A percentile compares a stretch with the other conserved stretches of the same genome.
phyloP scores from a whole-genome alignment of 2,329 filamentous ascomycete genomes.

The Cladosporium sp. region DNA sequence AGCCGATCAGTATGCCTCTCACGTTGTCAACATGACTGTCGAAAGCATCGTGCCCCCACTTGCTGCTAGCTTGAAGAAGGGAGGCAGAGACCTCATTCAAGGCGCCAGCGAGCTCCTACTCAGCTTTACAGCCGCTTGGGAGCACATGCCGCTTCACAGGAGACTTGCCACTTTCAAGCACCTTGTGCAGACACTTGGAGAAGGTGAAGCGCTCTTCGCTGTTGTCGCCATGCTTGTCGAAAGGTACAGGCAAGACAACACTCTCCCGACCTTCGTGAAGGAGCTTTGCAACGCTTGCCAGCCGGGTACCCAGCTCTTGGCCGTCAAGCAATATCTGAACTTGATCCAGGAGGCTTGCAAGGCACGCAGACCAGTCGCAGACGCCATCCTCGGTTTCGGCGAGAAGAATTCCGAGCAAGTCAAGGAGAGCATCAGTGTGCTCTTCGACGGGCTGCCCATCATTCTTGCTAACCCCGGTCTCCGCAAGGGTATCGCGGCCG shows the following conservation, averaged over 20 bases:
- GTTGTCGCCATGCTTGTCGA: slow-evolving; percentile 87
- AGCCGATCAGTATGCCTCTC: slow-evolving; percentile 93
- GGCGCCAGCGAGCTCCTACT: slow-evolving; percentile 86
- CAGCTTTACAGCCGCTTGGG: slow-evolving; percentile 93
- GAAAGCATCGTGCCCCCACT: slow-evolving; percentile 89
- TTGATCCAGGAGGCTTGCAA: slow-evolving; percentile 72
- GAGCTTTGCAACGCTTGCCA: slow-evolving; percentile 70
- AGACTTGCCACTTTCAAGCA: slow-evolving; percentile 79
- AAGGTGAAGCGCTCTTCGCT: slow-evolving; percentile 82
- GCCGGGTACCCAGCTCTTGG: slow-evolving; percentile 66
- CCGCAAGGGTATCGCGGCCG: slow-evolving; percentile 24
- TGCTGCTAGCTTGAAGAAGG: slow-evolving; percentile 75
- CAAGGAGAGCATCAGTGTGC: slow-evolving; percentile 33
- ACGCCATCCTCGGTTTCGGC: slow-evolving; percentile 63
- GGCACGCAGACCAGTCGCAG: slow-evolving; percentile 69
- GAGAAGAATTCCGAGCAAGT: slow-evolving; percentile 38
- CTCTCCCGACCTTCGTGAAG: slow-evolving; percentile 68
- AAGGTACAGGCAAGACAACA: slow-evolving; percentile 73
- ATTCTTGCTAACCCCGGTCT: slow-evolving; percentile 26
- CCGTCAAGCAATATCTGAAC: slow-evolving; percentile 71
- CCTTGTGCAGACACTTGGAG: slow-evolving; percentile 77
- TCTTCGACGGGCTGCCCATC: slow-evolving; percentile 37
- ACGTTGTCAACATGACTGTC: slow-evolving; percentile 91
- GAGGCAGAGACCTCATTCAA: slow-evolving; percentile 71
- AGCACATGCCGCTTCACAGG: slow-evolving; percentile 87